Base-by-base conservation (phyloP, 345 rosid genomes). In the Sonneratia alba region DNA sequence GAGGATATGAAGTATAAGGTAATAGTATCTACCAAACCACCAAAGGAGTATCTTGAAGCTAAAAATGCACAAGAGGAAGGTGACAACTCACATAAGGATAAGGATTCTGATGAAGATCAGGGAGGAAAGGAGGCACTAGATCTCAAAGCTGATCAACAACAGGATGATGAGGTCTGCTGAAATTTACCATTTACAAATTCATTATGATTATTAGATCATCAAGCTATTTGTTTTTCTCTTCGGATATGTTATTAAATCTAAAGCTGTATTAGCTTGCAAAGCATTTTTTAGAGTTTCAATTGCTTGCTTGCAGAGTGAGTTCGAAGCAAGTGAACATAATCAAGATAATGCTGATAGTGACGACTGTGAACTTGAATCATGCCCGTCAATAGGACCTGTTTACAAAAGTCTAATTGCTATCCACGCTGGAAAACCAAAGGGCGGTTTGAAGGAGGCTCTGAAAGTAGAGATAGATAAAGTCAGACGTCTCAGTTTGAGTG, bases 21-120 rank as follows among this genome's bases (percentile, higher is more conserved):
- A 66, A 87, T 95, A 72, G 83, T 95, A 82, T 95, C 99, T 76
- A 95, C 99, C 19, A 95, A 95, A 75, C 99, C 97, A 49, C 99
- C 97, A 21, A 95, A 87, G 74, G 96, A 95, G 75, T 92, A 89
- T 79, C 90, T 83, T 36, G 81, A 85, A 79, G 79, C 86, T 47
- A 83, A 81, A 79, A 80, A 78, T 11, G 66, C 5, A 3, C 76
- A 81, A 70, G 87, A 80, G 65, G 80, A 81, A 63, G 87, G 81
- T 55, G 80, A 74, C 43, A 83, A 40, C 73, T 71, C 76, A 8
- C 77, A 62, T 71, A 89, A 82, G 78, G 84, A 86, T 70, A 81
- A 78, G 67, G 62, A 68, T 70, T 36, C 81, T 66, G 83, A 79
- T 61, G 88, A 84, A 74, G 92, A 88, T 43, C 75, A 76, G 34